These are phyloP conservation scores for Fraxinus sp. DNA, from an alignment of 305 asterid species.

Conservation along the genomic window DNA sequence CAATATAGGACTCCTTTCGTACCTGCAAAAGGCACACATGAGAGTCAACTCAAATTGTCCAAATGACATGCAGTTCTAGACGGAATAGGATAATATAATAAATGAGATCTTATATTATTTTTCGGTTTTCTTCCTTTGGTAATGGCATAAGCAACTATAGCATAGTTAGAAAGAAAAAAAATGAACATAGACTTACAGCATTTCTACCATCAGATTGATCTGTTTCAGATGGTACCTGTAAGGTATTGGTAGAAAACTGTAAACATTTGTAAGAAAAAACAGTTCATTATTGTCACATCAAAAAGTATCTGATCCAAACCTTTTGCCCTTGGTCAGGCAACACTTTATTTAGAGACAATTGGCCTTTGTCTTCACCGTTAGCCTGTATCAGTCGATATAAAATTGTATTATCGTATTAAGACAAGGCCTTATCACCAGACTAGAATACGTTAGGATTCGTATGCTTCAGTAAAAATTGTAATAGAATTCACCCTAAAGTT, in stretches of 20 bases:
- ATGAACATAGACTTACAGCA: constrained; percentile 43
- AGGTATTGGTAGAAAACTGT: not conserved
- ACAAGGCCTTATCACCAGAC: not conserved
- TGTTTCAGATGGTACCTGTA: constrained; percentile 33
- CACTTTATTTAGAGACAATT: constrained; percentile 21
- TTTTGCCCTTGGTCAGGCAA: constrained; percentile 19
- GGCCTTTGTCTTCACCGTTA: constrained; percentile 25
- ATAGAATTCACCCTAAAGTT: not conserved
- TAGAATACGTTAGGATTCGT: not conserved
- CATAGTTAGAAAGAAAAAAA: not conserved
- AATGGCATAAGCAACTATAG: not conserved
- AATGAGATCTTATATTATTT: not conserved
- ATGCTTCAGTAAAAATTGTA: not conserved
- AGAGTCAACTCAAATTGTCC: not conserved
- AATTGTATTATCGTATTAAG: not conserved
- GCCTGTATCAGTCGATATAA: constrained; percentile 24
- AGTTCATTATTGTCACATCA: not conserved
- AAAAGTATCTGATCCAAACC: constrained; percentile 20
- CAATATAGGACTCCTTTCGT: constrained; percentile 45
- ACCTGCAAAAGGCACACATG: constrained; percentile 37
- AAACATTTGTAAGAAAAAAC: not conserved
- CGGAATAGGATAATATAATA: not conserved
- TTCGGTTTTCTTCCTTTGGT: not conserved
- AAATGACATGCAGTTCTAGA: not conserved
- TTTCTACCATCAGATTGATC: constrained; percentile 47